These are phyloP conservation scores for Tillandsia leiboldiana DNA, from an alignment of 176 grass and related monocot species.

Conservation along the genomic window DNA sequence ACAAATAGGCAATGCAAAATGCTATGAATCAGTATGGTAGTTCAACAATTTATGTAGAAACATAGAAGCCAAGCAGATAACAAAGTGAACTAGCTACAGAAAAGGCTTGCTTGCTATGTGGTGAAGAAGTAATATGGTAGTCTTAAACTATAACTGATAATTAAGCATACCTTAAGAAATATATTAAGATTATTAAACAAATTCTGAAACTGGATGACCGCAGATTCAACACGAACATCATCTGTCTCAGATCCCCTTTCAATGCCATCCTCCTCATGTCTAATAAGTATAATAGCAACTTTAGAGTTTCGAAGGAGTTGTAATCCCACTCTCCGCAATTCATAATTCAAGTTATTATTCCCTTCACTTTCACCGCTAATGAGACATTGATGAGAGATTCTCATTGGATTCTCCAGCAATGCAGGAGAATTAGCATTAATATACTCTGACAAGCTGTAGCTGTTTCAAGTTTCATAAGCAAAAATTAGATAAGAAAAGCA, in stretches of 20 bases:
- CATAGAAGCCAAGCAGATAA: no score
- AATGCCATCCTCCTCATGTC: constrained; percentile 22
- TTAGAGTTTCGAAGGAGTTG: constrained; percentile 61
- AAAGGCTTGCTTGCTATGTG: background rate
- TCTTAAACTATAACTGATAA: background rate
- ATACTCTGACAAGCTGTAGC: constrained; percentile 47
- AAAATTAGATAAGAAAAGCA: constrained; percentile 20
- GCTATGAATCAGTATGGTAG: no score
- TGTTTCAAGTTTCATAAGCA: constrained; percentile 21
- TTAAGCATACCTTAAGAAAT: constrained; percentile 36
- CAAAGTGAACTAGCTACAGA: background rate
- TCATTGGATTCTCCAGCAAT: constrained; percentile 41
- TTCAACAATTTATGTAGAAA: no score
- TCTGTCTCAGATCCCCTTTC: constrained; percentile 28
- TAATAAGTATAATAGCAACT: constrained; percentile 63
- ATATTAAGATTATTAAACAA: constrained; percentile 30
- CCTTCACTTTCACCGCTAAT: constrained; percentile 32
- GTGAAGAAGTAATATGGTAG: no score
- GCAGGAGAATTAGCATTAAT: constrained; percentile 22
- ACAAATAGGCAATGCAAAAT: no score
- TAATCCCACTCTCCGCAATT: constrained; percentile 34
- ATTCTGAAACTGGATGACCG: constrained; percentile 28
- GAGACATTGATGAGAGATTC: constrained; percentile 36
- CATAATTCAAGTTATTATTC: constrained; percentile 40
- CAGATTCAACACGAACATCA: constrained; percentile 2